Evolutionary conservation across 1,139 yeast genomes (phyloP).

Genomic region (Geotrichum aggregatum): DNA sequence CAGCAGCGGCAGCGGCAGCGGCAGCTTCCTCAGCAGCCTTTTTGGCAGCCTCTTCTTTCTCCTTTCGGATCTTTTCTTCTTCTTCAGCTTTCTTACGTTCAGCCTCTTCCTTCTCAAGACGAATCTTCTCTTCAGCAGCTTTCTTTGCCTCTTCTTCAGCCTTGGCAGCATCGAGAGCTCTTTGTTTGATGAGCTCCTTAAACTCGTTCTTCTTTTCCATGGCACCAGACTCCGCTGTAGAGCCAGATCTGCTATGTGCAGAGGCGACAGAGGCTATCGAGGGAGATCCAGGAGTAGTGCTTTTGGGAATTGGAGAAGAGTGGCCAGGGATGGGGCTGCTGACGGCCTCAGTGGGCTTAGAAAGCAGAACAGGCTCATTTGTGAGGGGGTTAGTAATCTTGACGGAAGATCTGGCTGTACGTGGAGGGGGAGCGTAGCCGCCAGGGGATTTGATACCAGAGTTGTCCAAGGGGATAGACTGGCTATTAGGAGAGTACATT

Average conservation of each 20-base stretch:
- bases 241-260: slow-evolving; percentile 24
- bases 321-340: slow-evolving; percentile 14
- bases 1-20: slow-evolving; percentile 20
- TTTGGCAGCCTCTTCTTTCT: slow-evolving; percentile 20
- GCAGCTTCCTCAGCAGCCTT: slow-evolving; percentile 20
- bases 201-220: slow-evolving; percentile 25
- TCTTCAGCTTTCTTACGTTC: slow-evolving; percentile 24
- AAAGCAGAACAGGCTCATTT: slow-evolving; percentile 20
- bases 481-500: slow-evolving; percentile 18
- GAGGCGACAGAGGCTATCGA: slow-evolving; percentile 21
- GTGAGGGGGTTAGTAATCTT: slow-evolving; percentile 23
- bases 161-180: slow-evolving; percentile 25
- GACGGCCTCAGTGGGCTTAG: slow-evolving; percentile 17
- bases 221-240: slow-evolving; percentile 23
- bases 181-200: slow-evolving; percentile 29
- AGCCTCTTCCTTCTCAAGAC: slow-evolving; percentile 22
- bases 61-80: slow-evolving; percentile 15
- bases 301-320: slow-evolving; percentile 15
- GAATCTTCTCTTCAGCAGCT: slow-evolving; percentile 27
- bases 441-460: slow-evolving; percentile 16
- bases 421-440: slow-evolving; percentile 18
- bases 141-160: slow-evolving; percentile 27
- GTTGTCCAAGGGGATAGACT: slow-evolving; percentile 14
- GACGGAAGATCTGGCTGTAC: slow-evolving; percentile 17
- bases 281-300: slow-evolving; percentile 22